These are phyloP conservation scores for Microascus cirrosus DNA, from an alignment of 2,329 filamentous ascomycete genomes.

Conservation along the genomic window DNA sequence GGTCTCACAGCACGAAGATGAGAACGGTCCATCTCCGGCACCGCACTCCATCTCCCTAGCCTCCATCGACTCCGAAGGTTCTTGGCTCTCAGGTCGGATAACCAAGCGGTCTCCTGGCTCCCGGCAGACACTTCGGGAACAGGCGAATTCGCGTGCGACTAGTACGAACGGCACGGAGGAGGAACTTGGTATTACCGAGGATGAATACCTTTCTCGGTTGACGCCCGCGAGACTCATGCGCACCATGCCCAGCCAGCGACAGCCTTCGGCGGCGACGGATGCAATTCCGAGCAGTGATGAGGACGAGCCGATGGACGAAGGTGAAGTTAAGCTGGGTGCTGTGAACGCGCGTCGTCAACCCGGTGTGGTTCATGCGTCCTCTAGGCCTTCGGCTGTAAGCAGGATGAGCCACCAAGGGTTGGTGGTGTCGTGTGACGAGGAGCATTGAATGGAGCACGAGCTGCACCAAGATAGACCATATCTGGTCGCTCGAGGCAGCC, in stretches of 20 bases:
- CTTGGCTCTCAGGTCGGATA: slow-evolving; percentile 78
- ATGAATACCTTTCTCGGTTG: slow-evolving; percentile 57
- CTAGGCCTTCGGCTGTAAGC: slow-evolving; percentile 24
- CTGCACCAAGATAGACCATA: slow-evolving; percentile 10
- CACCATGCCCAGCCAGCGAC: slow-evolving; percentile 11
- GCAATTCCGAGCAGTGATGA: slow-evolving; percentile 43
- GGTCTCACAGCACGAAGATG: neutral
- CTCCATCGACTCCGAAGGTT: slow-evolving; percentile 90
- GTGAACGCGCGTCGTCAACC: slow-evolving; percentile 30
- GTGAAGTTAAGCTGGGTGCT: slow-evolving; percentile 39
- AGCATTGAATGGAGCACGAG: slow-evolving; percentile 8
- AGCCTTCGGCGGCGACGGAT: slow-evolving; percentile 1
- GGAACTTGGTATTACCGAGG: slow-evolving; percentile 24
- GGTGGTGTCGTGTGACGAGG: slow-evolving; percentile 29
- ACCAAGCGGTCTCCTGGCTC: slow-evolving; percentile 24
- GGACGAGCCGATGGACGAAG: slow-evolving; percentile 31
- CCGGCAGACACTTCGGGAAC: slow-evolving; percentile 19
- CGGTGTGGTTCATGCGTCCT: slow-evolving; percentile 45
- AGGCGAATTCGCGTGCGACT: slow-evolving; percentile 10
- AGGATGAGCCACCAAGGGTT: slow-evolving; percentile 43
- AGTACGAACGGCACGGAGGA: slow-evolving; percentile 36
- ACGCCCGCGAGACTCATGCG: slow-evolving; percentile 13
- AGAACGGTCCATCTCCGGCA: slow-evolving; percentile 33
- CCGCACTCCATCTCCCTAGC: slow-evolving; percentile 75
- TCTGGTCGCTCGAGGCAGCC: slow-evolving; percentile 46